Evolutionary conservation across 805 yeast genomes (phyloP), one percentile per base, ranked within the genome.

Genomic region (Candida ortonii): DNA sequence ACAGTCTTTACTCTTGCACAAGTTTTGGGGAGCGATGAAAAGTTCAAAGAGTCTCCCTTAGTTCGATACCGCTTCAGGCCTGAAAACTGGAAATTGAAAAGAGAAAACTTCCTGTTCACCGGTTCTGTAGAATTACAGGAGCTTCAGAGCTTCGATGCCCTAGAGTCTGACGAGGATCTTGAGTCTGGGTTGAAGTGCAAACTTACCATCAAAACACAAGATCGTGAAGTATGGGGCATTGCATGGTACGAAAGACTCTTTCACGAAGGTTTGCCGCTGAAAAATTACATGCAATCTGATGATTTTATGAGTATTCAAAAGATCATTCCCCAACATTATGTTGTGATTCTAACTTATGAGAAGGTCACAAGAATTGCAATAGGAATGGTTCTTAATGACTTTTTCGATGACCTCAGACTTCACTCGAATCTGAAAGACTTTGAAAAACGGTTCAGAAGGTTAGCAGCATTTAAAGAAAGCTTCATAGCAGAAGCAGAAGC

Each of bases 381-480:
- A 7, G 57, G 58, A 2, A 47, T 58, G 52, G 43, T 49, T 11
- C 12, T 58, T 12, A 42, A 50, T 27, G 54, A 45, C 26, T 47
- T 50, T 25, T 50, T 46, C 13, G 57, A 50, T 24, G 59, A 56
- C 33, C 37, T 46, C 11, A 34, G 45, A 41, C 36, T 44, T 34
- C 42, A 36, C 15, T 34, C 45, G 3, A 44, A 45, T 37, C 21
- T 47, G 30, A 30, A 28, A 22, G 48, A 47, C 20, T 41, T 44
- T 27, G 42, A 46, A 22, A 50, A 50, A 16, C 25, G 51, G 12
- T 38, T 42, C 13, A 30, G 37, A n/a, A 48, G 45, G 22, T 17
- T 50, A 20, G 34, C 30, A 17, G 28, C 21, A 12, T 46, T 45
- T 22, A 33, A 35, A 22, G 34, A 36, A 10, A 43, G 27, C 22